phyloP scores from a whole-genome alignment of 2,329 filamentous ascomycete genomes.

The Amylocarpus encephaloides region DNA sequence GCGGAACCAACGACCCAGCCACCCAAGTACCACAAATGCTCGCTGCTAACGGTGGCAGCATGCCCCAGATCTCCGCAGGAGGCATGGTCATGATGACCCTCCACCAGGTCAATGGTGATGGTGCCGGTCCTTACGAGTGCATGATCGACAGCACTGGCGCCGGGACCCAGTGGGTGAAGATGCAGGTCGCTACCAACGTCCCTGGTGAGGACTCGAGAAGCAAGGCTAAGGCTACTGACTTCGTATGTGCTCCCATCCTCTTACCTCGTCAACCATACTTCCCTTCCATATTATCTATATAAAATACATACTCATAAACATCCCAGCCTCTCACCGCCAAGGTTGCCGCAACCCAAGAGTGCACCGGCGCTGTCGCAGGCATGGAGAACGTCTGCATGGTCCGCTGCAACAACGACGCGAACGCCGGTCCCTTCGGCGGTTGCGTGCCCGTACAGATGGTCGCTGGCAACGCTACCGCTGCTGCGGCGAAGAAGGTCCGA shows the following conservation, averaged over 20 bases:
- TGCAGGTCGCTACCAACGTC: constrained; percentile 49
- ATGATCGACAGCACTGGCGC: constrained; percentile 58
- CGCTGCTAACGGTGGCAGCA: constrained; percentile 44
- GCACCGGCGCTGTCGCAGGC: constrained; percentile 54
- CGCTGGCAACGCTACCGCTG: constrained; percentile 15
- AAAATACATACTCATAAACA: too few species aligned
- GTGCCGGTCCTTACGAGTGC: constrained; percentile 56
- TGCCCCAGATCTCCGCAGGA: constrained; percentile 53
- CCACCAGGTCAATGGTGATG: constrained; percentile 61
- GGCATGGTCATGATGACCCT: constrained; percentile 55
- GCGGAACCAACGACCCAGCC: constrained; percentile 51
- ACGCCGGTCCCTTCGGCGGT: constrained; percentile 57
- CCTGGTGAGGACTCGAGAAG: constrained; percentile 44
- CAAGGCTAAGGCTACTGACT: constrained; percentile 29
- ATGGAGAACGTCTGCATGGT: constrained; percentile 56
- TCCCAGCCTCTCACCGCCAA: constrained; percentile 46
- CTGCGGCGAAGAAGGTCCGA: background rate
- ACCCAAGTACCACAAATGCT: constrained; percentile 50
- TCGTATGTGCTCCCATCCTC: constrained; percentile 21
- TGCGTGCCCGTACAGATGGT: constrained; percentile 50
- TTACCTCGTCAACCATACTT: background rate
- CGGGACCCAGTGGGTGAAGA: constrained; percentile 45
- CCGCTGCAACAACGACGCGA: constrained; percentile 53
- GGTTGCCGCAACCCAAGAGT: constrained; percentile 49
- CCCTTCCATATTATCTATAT: constrained; percentile 11